A percentile compares a stretch with the other conserved stretches of the same genome.
phyloP scores from a whole-genome alignment of 768 basidiomycete species.

The Amanita rimosa region DNA sequence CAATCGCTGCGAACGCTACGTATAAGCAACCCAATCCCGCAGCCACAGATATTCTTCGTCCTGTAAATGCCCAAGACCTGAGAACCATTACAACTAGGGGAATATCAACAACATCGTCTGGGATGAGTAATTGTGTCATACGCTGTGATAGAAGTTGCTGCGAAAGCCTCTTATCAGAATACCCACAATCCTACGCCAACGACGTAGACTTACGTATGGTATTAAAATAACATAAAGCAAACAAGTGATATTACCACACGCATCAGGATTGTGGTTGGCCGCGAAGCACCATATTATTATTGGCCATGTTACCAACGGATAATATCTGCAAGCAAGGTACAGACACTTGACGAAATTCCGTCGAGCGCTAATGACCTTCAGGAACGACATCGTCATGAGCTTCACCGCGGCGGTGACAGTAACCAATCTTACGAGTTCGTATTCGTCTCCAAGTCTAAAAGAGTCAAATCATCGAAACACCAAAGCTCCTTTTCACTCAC shows the following conservation, averaged over 20 bases:
- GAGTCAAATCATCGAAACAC: background rate
- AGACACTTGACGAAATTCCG: constrained; percentile 14
- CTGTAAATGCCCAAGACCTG: constrained; percentile 18
- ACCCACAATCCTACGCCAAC: background rate
- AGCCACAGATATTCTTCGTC: constrained; percentile 8
- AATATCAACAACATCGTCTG: constrained; percentile 11
- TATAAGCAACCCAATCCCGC: constrained; percentile 10
- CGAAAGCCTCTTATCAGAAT: background rate
- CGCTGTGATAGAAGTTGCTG: constrained; percentile 1
- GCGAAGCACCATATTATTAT: constrained; percentile 16
- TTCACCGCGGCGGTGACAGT: background rate
- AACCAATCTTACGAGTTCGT: constrained; percentile 9
- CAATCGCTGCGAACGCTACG: constrained; percentile 8
- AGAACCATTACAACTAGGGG: constrained; percentile 14
- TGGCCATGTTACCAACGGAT: constrained; percentile 15
- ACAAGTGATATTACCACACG: constrained; percentile 12
- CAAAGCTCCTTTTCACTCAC: constrained; percentile 7
- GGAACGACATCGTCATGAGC: background rate
- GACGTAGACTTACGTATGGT: constrained; percentile 12
- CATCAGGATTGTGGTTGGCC: constrained; percentile 10
- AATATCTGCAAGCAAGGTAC: constrained; percentile 16
- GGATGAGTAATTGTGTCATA: background rate
- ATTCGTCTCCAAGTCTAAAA: constrained; percentile 14
- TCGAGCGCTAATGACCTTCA: constrained; percentile 13
- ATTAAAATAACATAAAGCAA: constrained; percentile 13